Percentiles rank a stretch among this genome's conserved stretches.
phyloP scores from a whole-genome alignment of 176 grass and related monocot genomes.

The Carex scoparia region DNA sequence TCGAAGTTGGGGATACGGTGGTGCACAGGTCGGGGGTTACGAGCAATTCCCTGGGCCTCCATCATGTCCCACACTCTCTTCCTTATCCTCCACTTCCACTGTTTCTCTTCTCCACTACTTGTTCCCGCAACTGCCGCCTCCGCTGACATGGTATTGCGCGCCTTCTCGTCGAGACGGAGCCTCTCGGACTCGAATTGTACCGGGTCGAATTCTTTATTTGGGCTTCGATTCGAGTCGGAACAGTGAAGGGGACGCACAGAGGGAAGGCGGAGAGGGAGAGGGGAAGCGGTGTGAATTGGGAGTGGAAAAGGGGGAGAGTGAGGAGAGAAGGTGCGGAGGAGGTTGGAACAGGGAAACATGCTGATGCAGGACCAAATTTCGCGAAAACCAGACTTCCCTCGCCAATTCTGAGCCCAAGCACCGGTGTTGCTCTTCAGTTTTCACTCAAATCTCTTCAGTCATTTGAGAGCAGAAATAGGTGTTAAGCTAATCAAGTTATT shows the following conservation, averaged over 20 bases:
- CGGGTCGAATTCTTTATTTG: constrained; percentile 41
- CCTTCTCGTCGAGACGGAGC: constrained; percentile 61
- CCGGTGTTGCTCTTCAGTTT: background rate
- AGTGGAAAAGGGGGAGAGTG: background rate
- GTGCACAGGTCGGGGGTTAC: constrained; percentile 80
- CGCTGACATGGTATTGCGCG: constrained; percentile 55
- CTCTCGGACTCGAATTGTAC: constrained; percentile 66
- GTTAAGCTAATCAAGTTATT: too few species aligned
- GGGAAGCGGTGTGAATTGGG: constrained; percentile 11
- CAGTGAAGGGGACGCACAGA: background rate
- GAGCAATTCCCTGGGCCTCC: constrained; percentile 59
- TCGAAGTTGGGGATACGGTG: constrained; percentile 96
- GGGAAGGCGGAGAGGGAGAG: background rate
- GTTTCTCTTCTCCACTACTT: constrained; percentile 30
- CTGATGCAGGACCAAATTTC: background rate
- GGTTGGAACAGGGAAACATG: background rate
- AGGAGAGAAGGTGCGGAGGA: background rate
- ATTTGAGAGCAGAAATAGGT: background rate
- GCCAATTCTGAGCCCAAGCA: background rate
- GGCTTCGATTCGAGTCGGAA: background rate
- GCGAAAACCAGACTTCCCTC: background rate
- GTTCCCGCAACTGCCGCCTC: constrained; percentile 12
- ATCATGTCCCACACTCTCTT: constrained; percentile 72
- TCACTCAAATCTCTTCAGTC: background rate
- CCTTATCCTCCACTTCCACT: constrained; percentile 89